phyloP scores from a whole-genome alignment of 805 yeast genomes.

The Candida coquimbonensis region DNA sequence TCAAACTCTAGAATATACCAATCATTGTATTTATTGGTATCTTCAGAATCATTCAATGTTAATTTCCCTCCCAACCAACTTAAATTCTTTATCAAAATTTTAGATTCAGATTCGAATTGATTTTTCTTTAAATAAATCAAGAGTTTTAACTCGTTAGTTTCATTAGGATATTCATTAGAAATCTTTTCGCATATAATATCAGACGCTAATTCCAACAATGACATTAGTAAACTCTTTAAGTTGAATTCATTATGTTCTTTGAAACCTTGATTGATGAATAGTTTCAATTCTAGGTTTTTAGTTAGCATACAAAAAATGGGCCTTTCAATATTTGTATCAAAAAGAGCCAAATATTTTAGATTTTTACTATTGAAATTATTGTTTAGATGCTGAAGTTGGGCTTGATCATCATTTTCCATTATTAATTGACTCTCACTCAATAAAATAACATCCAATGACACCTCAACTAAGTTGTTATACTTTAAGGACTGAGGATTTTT shows the following conservation, averaged over 20 bases:
- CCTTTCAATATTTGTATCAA: constrained; percentile 12
- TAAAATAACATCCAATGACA: constrained; percentile 25
- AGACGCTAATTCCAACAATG: constrained; percentile 18
- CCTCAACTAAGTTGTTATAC: constrained; percentile 21
- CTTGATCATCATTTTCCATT: constrained; percentile 16
- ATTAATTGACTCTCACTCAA: constrained; percentile 26
- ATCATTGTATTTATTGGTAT: constrained; percentile 18
- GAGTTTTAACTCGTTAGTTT: constrained; percentile 13
- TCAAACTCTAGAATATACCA: constrained; percentile 26
- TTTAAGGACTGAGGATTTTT: constrained; percentile 23
- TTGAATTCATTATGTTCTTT: constrained; percentile 15
- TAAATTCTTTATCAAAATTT: constrained; percentile 19
- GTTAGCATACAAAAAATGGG: constrained; percentile 19
- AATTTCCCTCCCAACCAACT: constrained; percentile 23
- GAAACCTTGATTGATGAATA: constrained; percentile 19
- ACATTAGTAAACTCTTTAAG: constrained; percentile 20
- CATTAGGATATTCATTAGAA: constrained; percentile 1
- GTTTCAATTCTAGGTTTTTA: constrained; percentile 9
- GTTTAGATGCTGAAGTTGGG: constrained; percentile 13
- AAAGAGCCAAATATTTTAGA: constrained; percentile 16
- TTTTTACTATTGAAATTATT: constrained; percentile 16
- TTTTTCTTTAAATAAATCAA: constrained; percentile 17
- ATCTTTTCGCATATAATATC: constrained; percentile 15
- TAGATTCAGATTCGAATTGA: constrained; percentile 20
- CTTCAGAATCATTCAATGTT: constrained; percentile 14